These are phyloP conservation scores for Macadamia integrifolia DNA, from an alignment of 164 flowering plant genomes.

Conservation along the genomic window DNA sequence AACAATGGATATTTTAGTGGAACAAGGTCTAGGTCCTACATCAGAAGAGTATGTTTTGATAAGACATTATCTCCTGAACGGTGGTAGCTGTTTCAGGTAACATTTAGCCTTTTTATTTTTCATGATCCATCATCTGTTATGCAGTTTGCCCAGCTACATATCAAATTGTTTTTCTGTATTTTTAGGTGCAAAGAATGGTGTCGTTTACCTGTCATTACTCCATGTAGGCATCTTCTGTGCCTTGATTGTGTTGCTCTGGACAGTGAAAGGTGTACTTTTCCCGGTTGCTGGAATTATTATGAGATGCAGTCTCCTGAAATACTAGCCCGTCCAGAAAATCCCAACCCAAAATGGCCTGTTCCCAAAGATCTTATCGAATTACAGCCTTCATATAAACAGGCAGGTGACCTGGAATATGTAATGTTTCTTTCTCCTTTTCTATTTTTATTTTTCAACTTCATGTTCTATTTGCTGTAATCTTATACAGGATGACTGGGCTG, in stretches of 20 bases:
- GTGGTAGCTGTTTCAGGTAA: slow-evolving; percentile 82
- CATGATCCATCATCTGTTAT: not conserved
- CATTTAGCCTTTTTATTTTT: slow-evolving; percentile 11
- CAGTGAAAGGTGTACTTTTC: slow-evolving; percentile 68
- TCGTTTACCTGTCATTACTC: slow-evolving; percentile 87
- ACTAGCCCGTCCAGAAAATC: slow-evolving; percentile 88
- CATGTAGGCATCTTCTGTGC: slow-evolving; percentile 94
- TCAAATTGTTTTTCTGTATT: slow-evolving; percentile 11
- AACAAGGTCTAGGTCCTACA: slow-evolving; percentile 59
- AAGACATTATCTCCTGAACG: slow-evolving; percentile 54
- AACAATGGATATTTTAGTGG: slow-evolving; percentile 84
- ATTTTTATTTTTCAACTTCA: not conserved
- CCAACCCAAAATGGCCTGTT: slow-evolving; percentile 98
- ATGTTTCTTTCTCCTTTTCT: not conserved
- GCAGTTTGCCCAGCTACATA: not conserved
- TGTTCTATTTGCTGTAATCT: not conserved
- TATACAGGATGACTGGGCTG: slow-evolving; percentile 89
- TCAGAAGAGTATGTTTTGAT: slow-evolving; percentile 70
- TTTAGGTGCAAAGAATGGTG: slow-evolving; percentile 90
- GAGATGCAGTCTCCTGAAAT: slow-evolving; percentile 94
- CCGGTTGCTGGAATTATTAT: slow-evolving; percentile 75
- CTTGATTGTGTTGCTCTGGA: slow-evolving; percentile 87
- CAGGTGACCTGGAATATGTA: slow-evolving; percentile 5
- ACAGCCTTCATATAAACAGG: slow-evolving; percentile 98
- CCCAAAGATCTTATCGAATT: slow-evolving; percentile 97